Percentiles rank a stretch among this genome's conserved stretches.
Conservation (phyloP, 371 early-diverging fungal genomes). For the Lichtheimia ramosa region DNA sequence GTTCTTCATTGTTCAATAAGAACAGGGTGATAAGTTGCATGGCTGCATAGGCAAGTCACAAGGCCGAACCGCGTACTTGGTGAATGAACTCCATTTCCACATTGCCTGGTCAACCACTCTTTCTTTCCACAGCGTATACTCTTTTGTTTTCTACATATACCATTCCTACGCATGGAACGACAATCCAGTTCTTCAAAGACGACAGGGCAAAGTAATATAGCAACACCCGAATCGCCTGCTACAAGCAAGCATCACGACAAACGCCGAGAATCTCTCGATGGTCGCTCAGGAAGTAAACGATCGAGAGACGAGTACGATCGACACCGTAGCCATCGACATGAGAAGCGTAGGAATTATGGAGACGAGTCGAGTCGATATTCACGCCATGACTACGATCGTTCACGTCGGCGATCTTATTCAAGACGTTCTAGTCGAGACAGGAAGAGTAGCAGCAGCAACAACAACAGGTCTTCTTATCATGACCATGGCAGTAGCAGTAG, state of each 20-base stretch:
- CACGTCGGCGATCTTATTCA: conserved; percentile 12
- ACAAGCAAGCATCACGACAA: background rate
- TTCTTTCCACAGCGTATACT: no score
- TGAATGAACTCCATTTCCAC: no score
- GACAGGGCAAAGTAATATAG: background rate
- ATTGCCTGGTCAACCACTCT: no score
- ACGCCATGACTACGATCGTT: conserved; percentile 13
- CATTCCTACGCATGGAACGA: background rate
- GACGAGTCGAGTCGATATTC: conserved; percentile 9
- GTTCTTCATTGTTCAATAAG: no score
- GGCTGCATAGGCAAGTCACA: no score
- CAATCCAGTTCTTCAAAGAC: background rate
- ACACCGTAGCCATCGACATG: conserved; percentile 12
- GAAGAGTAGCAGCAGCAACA: conserved; percentile 10
- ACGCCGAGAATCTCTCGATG: background rate
- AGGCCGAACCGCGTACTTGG: no score
- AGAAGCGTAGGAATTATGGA: conserved; percentile 15
- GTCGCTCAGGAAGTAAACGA: conserved; percentile 10
- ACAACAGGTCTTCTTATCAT: conserved; percentile 5
- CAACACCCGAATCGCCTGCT: conserved; percentile 1
- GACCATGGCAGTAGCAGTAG: background rate
- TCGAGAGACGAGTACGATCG: conserved; percentile 21
- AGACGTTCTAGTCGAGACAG: conserved; percentile 17
- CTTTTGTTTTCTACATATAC: no score
- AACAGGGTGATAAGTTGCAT: no score